Base-by-base conservation (phyloP, 2,329 filamentous ascomycete species). In the Penicillium sp. region DNA sequence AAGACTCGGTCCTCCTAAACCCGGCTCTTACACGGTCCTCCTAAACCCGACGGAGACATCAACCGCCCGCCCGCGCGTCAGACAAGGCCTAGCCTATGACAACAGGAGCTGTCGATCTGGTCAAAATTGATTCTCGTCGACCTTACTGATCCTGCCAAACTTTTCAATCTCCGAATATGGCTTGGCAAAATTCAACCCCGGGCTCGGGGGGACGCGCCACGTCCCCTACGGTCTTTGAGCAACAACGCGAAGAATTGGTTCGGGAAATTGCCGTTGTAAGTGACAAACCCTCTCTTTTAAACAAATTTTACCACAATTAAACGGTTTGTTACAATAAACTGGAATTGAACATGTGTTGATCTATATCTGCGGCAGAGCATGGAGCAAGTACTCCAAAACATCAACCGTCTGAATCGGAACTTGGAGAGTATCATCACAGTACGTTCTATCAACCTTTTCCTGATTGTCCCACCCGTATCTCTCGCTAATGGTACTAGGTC, bases 391-490 rank as follows among this genome's bases (percentile, higher is more conserved):
- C 89, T 99, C 10, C 91, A 93, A 71, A 97, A 97, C 73, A 92
- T 98, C 78, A 99, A 98, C 80, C 93, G 93, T 71, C 81, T 99
- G 62, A 99, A 98, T 77, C 89, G 94, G 37, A 94, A 90, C 42
- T 82, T 99, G 19, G 94, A 99, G 79, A 91, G 93, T 59, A 90
- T 98, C 22, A 93, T 96, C 62, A 89, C 92, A 51, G 94, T 94
- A 81, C 53, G 87, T 79, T 17, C 33, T 10, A 38, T 53, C 19
- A 6, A 22, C 4, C 3, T 9, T 13, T 0, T 2, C 3, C 7
- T 8, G 2, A 1, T 19, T 6, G 9, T 9, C 2, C 28, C 24
- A 9, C 4, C 33, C 26, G n/a, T 13, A 9, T 10, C 12, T 53
- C 37, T 30, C 51, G 51, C 54, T 66, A 47, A 63, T 28, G 3